phyloP scores from a whole-genome alignment of 805 yeast species.

The Kuraishia cidri region DNA sequence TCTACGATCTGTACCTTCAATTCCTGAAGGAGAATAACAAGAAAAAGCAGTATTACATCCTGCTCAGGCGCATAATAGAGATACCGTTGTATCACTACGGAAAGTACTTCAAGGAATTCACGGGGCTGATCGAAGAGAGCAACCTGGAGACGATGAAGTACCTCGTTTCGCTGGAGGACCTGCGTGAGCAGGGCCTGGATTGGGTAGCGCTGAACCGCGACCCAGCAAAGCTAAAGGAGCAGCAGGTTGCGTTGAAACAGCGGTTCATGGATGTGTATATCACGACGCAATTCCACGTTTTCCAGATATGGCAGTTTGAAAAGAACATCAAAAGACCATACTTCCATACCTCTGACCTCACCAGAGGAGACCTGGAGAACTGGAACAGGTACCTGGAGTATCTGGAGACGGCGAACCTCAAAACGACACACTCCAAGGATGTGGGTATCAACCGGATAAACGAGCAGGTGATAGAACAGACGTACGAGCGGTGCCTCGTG shows the following conservation, averaged over 20 bases:
- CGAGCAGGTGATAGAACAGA: conserved; percentile 16
- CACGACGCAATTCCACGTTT: conserved; percentile 43
- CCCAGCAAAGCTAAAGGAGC: conserved; percentile 3
- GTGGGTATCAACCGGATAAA: conserved; percentile 10
- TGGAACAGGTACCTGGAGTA: conserved; percentile 55
- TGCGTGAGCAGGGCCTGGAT: conserved; percentile 9
- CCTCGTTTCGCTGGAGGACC: conserved; percentile 13
- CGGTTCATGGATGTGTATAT: conserved; percentile 42
- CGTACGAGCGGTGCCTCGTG: conserved; percentile 40
- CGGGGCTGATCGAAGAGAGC: conserved; percentile 24
- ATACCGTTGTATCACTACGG: conserved; percentile 48
- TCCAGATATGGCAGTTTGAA: conserved; percentile 42
- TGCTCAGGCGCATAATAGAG: conserved; percentile 42
- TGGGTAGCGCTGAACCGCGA: conserved; percentile 13
- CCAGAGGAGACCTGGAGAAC: conserved; percentile 36
- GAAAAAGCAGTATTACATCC: conserved; percentile 23
- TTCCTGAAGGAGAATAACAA: conserved; percentile 23
- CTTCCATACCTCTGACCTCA: conserved; percentile 21
- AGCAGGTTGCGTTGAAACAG: conserved; percentile 31
- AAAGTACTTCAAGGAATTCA: conserved; percentile 30
- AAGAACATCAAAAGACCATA: conserved; percentile 26
- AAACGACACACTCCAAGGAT: conserved; percentile 8
- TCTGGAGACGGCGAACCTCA: conserved; percentile 25
- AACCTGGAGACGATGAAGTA: conserved; percentile 15
- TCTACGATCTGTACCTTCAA: conserved; percentile 40